Evolutionary conservation across 2,329 filamentous ascomycete genomes (phyloP).

Genomic region (Blumeria graminis): DNA sequence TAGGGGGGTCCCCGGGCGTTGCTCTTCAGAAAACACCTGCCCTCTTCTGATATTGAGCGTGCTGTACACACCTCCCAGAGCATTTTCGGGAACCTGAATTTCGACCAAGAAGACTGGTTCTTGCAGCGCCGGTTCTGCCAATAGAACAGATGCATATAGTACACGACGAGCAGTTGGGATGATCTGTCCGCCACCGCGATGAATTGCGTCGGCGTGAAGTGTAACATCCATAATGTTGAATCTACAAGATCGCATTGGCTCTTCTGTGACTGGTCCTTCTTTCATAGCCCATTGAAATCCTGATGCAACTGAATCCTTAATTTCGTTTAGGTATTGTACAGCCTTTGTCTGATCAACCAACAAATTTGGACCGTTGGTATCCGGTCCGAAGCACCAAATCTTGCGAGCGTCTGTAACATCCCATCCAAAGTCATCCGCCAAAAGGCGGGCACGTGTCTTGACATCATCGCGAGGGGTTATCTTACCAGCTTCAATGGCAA

Average conservation of each 20-base stretch:
- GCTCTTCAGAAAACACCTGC: constrained; percentile 97
- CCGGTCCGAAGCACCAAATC: constrained; percentile 99
- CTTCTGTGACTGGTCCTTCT: constrained; percentile 92
- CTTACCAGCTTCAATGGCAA: constrained; percentile 78
- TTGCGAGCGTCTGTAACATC: constrained; percentile 99
- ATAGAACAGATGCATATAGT: constrained; percentile 74
- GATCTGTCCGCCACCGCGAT: constrained; percentile 97
- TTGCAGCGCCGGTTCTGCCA: constrained; percentile 74
- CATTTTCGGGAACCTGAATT: constrained; percentile 94
- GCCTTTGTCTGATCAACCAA: constrained; percentile 99
- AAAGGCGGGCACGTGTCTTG: constrained; percentile 88
- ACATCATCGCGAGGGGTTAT: constrained; percentile 92
- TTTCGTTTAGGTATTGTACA: constrained; percentile 99
- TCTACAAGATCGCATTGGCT: constrained; percentile 90
- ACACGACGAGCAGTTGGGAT: constrained; percentile 97
- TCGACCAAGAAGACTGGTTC: constrained; percentile 98
- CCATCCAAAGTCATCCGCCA: constrained; percentile 96
- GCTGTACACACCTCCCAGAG: constrained; percentile 99
- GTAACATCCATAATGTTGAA: constrained; percentile 99
- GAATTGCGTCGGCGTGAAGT: constrained; percentile 96
- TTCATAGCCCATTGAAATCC: constrained; percentile 99
- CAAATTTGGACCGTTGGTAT: constrained; percentile 94
- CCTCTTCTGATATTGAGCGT: constrained; percentile 92
- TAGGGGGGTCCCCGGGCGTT: constrained; percentile 92
- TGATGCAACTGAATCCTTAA: constrained; percentile 98